Conservation (phyloP, 306 rosid species). For the Inga laurina region DNA sequence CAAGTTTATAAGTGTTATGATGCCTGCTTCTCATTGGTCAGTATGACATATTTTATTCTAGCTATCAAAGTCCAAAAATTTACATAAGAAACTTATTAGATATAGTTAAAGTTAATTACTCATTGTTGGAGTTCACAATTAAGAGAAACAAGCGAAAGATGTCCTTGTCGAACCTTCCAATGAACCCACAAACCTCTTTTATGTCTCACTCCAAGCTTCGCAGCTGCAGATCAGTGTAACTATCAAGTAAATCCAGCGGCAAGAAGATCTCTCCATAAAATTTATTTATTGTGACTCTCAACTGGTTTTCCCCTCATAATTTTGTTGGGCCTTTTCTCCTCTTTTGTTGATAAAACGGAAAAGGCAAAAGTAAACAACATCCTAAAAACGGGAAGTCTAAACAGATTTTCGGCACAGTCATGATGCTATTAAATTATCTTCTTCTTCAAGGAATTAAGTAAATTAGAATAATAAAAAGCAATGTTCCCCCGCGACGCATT, state of each 20-base stretch:
- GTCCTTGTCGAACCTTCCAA: not conserved
- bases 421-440: not conserved
- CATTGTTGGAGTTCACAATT: not conserved
- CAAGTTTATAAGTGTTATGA: not conserved
- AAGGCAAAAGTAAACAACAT: not conserved
- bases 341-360: not conserved
- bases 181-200: not conserved
- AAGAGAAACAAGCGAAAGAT: not conserved
- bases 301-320: not conserved
- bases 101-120: not conserved
- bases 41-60: not conserved
- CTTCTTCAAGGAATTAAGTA: not conserved
- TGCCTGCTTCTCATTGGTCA: not conserved
- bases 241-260: not conserved
- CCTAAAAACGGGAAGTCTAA: conserved; percentile 1
- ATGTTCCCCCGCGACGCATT: not conserved
- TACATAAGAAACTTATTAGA: not conserved
- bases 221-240: not conserved
- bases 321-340: not conserved
- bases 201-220: not conserved
- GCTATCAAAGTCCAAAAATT: not conserved
- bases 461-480: not conserved
- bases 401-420: not conserved
- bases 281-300: conserved; percentile 3
- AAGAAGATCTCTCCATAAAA: conserved; percentile 6